phyloP scores from a whole-genome alignment of 2,329 filamentous ascomycete species.

The Fusarium cyanostomum region DNA sequence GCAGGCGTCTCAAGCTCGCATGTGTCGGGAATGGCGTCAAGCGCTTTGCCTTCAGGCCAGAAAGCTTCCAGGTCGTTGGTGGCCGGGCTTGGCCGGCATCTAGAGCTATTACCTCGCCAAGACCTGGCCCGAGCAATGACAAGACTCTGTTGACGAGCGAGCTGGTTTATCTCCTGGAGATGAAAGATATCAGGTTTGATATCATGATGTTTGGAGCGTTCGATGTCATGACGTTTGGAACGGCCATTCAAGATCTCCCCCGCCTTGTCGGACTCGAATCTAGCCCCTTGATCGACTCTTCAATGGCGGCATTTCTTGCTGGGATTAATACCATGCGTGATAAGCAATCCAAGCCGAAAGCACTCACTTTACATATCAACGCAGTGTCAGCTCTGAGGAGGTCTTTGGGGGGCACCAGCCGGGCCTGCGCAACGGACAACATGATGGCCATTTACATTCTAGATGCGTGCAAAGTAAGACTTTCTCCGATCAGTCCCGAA shows the following conservation, averaged over 20 bases:
- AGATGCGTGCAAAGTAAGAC: slow-evolving; percentile 43
- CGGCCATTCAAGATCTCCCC: not conserved
- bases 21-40: slow-evolving; percentile 56
- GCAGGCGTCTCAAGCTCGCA: slow-evolving; percentile 51
- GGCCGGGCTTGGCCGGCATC: not conserved
- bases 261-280: not conserved
- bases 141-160: slow-evolving; percentile 28
- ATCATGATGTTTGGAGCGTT: not conserved
- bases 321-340: slow-evolving; percentile 42
- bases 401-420: slow-evolving; percentile 35
- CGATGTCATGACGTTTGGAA: not conserved
- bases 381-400: slow-evolving; percentile 40
- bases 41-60: slow-evolving; percentile 55
- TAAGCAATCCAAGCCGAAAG: slow-evolving; percentile 44
- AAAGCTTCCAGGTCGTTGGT: not conserved
- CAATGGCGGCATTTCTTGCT: slow-evolving; percentile 32
- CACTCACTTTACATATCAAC: slow-evolving; percentile 50
- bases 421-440: slow-evolving; percentile 39
- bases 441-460: slow-evolving; percentile 47
- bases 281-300: not conserved
- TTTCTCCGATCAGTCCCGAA: not conserved
- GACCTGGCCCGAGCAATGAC: slow-evolving; percentile 42
- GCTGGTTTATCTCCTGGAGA: slow-evolving; percentile 45
- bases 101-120: not conserved
- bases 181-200: slow-evolving; percentile 48